Evolutionary conservation across 257 asterid species (phyloP).

Genomic region (Solanum raphanifolium): DNA sequence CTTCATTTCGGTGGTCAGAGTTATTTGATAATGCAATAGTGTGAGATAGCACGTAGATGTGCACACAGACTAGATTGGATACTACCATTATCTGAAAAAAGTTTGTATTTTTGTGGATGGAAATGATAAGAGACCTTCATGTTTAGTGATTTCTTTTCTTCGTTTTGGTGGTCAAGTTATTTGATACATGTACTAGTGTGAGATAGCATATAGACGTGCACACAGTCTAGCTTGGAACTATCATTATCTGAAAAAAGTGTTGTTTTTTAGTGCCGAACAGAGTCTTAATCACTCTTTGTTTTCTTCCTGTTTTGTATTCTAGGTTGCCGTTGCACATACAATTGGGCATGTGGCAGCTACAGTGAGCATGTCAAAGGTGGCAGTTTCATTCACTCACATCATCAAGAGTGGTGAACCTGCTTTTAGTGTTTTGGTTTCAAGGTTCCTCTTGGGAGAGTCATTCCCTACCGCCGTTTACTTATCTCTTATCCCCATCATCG

Average conservation of each 20-base stretch:
- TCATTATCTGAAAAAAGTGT: not conserved
- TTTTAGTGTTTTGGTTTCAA: slow-evolving; percentile 84
- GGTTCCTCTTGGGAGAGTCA: slow-evolving; percentile 68
- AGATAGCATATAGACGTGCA: not conserved
- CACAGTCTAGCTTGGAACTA: not conserved
- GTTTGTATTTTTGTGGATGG: not conserved
- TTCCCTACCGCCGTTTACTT: slow-evolving; percentile 70
- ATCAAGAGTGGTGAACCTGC: slow-evolving; percentile 98
- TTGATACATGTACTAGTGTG: not conserved
- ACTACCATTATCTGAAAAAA: not conserved
- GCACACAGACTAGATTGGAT: not conserved
- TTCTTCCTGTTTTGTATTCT: slow-evolving; percentile 3
- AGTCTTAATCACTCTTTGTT: not conserved
- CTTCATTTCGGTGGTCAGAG: not conserved
- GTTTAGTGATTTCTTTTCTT: not conserved
- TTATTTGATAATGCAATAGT: not conserved
- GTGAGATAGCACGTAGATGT: not conserved
- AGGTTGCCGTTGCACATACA: slow-evolving; percentile 97
- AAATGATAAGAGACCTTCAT: not conserved
- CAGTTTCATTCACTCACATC: slow-evolving; percentile 92
- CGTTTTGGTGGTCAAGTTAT: not conserved
- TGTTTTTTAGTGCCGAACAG: not conserved
- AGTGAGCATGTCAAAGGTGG: slow-evolving; percentile 98
- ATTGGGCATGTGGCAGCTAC: slow-evolving; percentile 99
- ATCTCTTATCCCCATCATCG: slow-evolving; percentile 81